Conservation (phyloP, 2,329 filamentous ascomycete genomes). For the Colletotrichum noveboracense region DNA sequence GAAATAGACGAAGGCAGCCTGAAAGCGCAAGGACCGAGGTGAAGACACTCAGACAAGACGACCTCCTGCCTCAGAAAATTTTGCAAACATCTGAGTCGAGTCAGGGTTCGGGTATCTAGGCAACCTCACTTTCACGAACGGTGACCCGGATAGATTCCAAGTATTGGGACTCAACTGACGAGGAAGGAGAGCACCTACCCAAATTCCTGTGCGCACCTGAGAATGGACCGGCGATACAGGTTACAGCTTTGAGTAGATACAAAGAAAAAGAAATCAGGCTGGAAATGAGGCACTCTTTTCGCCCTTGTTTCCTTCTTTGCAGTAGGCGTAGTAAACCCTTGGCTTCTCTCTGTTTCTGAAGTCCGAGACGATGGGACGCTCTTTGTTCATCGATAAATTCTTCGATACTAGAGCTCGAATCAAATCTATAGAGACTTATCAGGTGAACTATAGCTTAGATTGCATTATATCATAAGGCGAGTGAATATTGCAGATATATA, state of each 20-base stretch:
- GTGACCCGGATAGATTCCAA: background rate
- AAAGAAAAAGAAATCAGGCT: no score
- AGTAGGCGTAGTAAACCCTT: background rate
- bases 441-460: background rate
- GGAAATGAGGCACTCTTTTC: background rate
- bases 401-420: background rate
- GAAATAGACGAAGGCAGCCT: background rate
- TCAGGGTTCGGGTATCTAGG: background rate
- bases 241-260: background rate
- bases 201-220: background rate
- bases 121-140: background rate
- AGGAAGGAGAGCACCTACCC: background rate
- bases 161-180: background rate
- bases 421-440: accelerated
- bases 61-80: background rate
- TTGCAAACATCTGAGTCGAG: background rate
- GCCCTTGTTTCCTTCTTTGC: background rate
- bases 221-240: background rate
- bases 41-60: background rate
- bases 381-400: background rate
- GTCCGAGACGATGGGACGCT: background rate
- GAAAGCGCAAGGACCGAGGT: background rate
- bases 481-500: background rate
- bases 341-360: background rate
- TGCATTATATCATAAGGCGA: background rate